These are phyloP conservation scores for Hordeum vulgare DNA, from an alignment of 176 grass and related monocot species.

Conservation along the genomic window MorexV3_pseudomolecules_assembly NC_058518.1:415082821-415083320, in stretches of 20 bases:
- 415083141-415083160: background rate
- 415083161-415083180: constrained; percentile 30
- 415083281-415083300: constrained; percentile 16
- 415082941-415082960: background rate
- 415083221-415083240: background rate
- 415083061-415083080: constrained; percentile 27
- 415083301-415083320: constrained; percentile 4
- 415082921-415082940: constrained; percentile 16
- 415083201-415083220: constrained; percentile 22
- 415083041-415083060: background rate
- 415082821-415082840: background rate
- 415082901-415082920: background rate
- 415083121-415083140: background rate
- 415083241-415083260: constrained; percentile 22
- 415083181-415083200: background rate
- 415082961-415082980: too few relatives aligned
- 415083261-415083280: background rate
- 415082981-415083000: background rate
- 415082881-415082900: constrained; percentile 19
- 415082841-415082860: background rate
- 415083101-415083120: constrained; percentile 14
- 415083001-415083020: constrained; percentile 36
- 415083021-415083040: background rate
- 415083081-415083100: background rate
- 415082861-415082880: background rate